Conservation (phyloP, 2,329 filamentous ascomycete genomes). For the Phyllosticta paracitricarpa region DNA sequence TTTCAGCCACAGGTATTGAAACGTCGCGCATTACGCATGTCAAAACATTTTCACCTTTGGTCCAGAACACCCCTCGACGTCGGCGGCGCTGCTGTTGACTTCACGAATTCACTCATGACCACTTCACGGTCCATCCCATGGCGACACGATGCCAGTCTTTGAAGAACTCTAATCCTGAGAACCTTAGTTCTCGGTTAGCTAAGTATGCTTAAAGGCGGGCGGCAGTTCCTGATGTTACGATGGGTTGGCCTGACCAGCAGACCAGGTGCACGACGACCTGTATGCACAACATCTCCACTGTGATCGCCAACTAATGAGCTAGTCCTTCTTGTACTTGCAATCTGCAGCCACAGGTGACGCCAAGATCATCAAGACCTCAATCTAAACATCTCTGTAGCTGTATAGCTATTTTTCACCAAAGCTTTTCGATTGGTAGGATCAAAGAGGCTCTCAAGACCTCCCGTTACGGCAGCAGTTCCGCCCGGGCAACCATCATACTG, state of each 20-base stretch:
- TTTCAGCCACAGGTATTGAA: not conserved
- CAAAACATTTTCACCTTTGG: not conserved
- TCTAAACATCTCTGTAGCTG: not conserved
- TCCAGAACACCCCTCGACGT: not conserved
- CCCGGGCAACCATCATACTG: not conserved
- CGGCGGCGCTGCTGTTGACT: not conserved
- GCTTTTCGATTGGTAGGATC: not conserved
- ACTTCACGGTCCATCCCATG: not conserved
- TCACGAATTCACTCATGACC: not conserved
- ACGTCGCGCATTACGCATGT: not conserved
- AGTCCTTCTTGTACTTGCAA: not conserved
- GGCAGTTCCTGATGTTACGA: not conserved
- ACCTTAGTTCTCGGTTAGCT: not conserved
- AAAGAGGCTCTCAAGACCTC: not conserved
- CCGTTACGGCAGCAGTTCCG: not conserved
- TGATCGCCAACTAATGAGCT: not conserved
- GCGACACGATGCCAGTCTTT: not conserved
- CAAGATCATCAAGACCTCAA: not conserved
- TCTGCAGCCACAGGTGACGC: not conserved
- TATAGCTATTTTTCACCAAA: not conserved
- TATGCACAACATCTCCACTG: not conserved
- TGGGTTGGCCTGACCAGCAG: not conserved
- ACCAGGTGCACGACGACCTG: not conserved
- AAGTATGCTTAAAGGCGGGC: not conserved
- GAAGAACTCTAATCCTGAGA: not conserved